Conservation (phyloP, 2,329 filamentous ascomycete species). For the Rosellinia necatrix region DNA sequence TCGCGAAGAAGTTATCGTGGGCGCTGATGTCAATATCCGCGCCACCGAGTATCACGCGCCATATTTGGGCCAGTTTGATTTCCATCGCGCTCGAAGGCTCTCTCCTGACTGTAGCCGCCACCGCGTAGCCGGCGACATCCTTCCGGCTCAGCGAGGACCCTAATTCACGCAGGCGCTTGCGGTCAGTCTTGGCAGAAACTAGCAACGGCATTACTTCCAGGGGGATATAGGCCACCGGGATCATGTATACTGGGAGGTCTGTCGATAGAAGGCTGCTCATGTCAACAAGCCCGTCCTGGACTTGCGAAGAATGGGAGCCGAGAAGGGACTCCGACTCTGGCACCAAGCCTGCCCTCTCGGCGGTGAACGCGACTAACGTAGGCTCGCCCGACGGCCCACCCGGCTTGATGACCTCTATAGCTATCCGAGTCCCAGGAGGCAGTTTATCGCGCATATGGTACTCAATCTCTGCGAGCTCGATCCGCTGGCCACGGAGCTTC, state of each 20-base stretch:
- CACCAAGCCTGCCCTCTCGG: slow-evolving; percentile 39
- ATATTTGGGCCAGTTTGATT: slow-evolving; percentile 44
- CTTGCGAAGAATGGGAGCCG: slow-evolving; percentile 32
- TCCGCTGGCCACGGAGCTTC: slow-evolving; percentile 68
- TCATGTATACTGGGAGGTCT: slow-evolving; percentile 50
- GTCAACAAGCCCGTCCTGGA: slow-evolving; percentile 36
- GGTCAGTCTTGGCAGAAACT: slow-evolving; percentile 55
- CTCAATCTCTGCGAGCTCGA: slow-evolving; percentile 63
- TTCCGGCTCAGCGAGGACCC: slow-evolving; percentile 48
- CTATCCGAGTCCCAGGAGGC: slow-evolving; percentile 49
- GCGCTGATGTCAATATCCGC: slow-evolving; percentile 39
- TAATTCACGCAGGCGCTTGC: slow-evolving; percentile 53
- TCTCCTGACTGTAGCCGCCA: slow-evolving; percentile 39
- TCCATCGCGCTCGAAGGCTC: slow-evolving; percentile 47
- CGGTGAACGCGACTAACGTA: slow-evolving; percentile 52
- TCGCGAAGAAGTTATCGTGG: slow-evolving; percentile 41
- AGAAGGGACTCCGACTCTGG: slow-evolving; percentile 33
- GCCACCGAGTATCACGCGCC: slow-evolving; percentile 46
- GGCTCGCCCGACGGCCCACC: slow-evolving; percentile 46
- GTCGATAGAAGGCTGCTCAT: slow-evolving; percentile 42
- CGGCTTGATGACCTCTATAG: slow-evolving; percentile 54
- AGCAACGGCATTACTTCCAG: slow-evolving; percentile 51
- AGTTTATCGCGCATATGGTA: slow-evolving; percentile 53
- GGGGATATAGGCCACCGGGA: slow-evolving; percentile 53
- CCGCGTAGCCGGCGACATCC: slow-evolving; percentile 45